These are phyloP conservation scores for Dactylonectria estremocensis DNA, from an alignment of 2,329 filamentous ascomycete genomes.

Conservation along the genomic window DNA sequence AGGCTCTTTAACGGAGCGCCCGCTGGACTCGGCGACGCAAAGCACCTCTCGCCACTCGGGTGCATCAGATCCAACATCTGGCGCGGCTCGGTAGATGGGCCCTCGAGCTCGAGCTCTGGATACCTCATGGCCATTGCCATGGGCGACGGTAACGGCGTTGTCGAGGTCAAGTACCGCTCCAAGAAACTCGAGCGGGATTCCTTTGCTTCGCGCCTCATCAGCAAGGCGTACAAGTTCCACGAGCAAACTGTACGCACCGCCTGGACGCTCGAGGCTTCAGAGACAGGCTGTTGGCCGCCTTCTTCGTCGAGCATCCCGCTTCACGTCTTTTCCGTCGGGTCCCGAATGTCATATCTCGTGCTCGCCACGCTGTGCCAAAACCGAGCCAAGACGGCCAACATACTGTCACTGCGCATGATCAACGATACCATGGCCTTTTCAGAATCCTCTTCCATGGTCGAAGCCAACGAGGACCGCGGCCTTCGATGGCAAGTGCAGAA, in stretches of 20 bases:
- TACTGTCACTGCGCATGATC: constrained; percentile 9
- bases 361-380: constrained; percentile 8
- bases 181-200: background rate
- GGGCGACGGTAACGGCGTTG: background rate
- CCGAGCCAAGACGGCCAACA: background rate
- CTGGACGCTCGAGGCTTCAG: background rate
- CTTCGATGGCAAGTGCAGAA: constrained; percentile 20
- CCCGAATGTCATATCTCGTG: background rate
- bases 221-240: background rate
- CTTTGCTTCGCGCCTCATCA: background rate
- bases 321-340: background rate
- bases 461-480: constrained; percentile 7
- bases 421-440: background rate
- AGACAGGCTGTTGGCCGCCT: background rate
- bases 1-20: background rate
- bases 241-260: constrained; percentile 10
- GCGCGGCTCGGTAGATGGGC: background rate
- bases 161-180: constrained; percentile 18
- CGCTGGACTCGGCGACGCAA: background rate
- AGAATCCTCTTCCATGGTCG: background rate
- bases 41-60: constrained; percentile 6
- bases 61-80: background rate
- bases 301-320: background rate
- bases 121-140: constrained; percentile 12
- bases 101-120: background rate